These are phyloP conservation scores for Xerocomus cyaneibrunnescens DNA, from an alignment of 1,284 basidiomycete genomes.

Conservation along the genomic window DNA sequence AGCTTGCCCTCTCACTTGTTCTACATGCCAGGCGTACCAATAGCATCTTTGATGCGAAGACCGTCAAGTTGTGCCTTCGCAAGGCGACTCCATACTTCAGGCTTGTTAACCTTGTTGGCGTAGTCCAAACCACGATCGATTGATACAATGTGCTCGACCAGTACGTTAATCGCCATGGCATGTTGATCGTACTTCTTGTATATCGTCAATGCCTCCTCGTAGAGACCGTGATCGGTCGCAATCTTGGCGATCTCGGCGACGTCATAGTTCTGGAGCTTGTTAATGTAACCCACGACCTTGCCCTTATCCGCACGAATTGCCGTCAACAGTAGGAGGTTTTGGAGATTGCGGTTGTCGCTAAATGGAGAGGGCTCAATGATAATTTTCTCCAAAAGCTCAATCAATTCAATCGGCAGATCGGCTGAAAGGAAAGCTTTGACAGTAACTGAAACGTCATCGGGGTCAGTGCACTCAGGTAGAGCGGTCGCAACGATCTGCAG, in stretches of 20 bases:
- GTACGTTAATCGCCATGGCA: constrained; percentile 93
- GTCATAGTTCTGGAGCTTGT: constrained; percentile 96
- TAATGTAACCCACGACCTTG: constrained; percentile 98
- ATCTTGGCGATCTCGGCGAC: constrained; percentile 95
- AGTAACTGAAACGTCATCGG: constrained; percentile 97
- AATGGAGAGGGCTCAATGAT: constrained; percentile 97
- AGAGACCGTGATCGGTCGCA: constrained; percentile 93
- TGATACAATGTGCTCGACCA: constrained; percentile 98
- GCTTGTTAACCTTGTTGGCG: constrained; percentile 95
- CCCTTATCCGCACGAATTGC: constrained; percentile 98
- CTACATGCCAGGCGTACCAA: constrained; percentile 55
- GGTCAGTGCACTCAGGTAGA: constrained; percentile 95
- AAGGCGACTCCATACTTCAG: constrained; percentile 95
- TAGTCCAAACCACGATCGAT: constrained; percentile 97
- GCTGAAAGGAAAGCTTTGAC: constrained; percentile 99
- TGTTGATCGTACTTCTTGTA: constrained; percentile 96
- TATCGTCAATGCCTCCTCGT: constrained; percentile 96
- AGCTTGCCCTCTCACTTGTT: neutral
- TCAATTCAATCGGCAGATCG: constrained; percentile 95
- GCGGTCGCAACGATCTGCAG: constrained; percentile 86
- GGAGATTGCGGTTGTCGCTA: constrained; percentile 95
- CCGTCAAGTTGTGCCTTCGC: constrained; percentile 99
- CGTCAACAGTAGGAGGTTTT: constrained; percentile 93
- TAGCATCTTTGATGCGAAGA: constrained; percentile 96
- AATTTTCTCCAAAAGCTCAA: constrained; percentile 98